phyloP scores from a whole-genome alignment of 2,329 filamentous ascomycete species.

The Dryadomyces quercus-mongolicae region DNA sequence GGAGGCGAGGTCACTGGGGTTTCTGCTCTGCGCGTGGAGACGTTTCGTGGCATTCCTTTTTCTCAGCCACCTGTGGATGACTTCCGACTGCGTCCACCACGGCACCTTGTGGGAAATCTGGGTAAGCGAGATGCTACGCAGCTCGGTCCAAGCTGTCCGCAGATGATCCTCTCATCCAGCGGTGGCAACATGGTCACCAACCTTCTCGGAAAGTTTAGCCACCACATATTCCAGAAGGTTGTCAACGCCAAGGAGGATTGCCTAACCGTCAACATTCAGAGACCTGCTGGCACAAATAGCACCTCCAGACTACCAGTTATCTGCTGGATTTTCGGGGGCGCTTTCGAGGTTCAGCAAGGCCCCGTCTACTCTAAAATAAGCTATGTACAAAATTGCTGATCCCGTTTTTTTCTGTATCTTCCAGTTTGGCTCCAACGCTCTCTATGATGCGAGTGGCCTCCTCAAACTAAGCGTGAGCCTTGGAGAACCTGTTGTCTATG shows the following conservation, averaged over 20 bases:
- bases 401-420: neutral
- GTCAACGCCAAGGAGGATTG: conserved; percentile 51
- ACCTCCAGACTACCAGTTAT: conserved; percentile 51
- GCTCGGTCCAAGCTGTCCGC: conserved; percentile 52
- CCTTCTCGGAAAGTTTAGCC: conserved; percentile 36
- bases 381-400: neutral
- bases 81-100: conserved; percentile 58
- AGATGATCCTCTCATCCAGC: conserved; percentile 51
- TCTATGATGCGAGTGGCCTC: conserved; percentile 39
- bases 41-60: conserved; percentile 65
- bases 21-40: conserved; percentile 38
- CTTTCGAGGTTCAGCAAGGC: conserved; percentile 32
- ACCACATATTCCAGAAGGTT: conserved; percentile 43
- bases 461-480: conserved; percentile 30
- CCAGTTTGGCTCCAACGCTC: conserved; percentile 33
- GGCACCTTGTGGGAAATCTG: conserved; percentile 40
- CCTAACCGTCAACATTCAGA: conserved; percentile 46
- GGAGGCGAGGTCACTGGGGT: conserved; percentile 7
- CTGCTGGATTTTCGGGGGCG: conserved; percentile 62
- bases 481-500: conserved; percentile 58
- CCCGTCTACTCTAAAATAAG: no score
- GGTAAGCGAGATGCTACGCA: conserved; percentile 51
- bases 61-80: conserved; percentile 55
- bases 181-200: conserved; percentile 27
- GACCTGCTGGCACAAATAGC: conserved; percentile 42